Base-by-base conservation (phyloP, 225 moss, liverwort and hornwort genomes). In the Sphagnum tenellum region DNA sequence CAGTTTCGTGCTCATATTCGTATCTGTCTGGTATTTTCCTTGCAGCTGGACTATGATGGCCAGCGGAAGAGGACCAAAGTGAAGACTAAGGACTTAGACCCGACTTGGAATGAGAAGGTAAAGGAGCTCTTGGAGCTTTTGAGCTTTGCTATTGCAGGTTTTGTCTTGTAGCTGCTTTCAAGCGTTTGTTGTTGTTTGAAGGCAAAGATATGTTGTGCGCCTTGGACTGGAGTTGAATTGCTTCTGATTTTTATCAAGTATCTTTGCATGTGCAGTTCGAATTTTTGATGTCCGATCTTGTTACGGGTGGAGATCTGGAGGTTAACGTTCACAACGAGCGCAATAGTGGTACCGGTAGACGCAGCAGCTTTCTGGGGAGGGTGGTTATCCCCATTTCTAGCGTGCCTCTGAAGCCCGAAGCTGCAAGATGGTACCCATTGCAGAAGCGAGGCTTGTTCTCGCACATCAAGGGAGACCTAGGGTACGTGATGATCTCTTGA, bases 401-500 rank as follows among this genome's bases (percentile, higher is more conserved):
- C 6, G 74, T 79, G 14, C 76, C 76, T 12, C 63, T 61, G 12
- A 79, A 77, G 59, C 67, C 79, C 1, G 83, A 83, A 49, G 65
- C 62, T 8, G 61, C 92, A 49, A 72, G 88, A 62, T 95, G 89
- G 91, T 74, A 88, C 51, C 91, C 88, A 14, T 71, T 95, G 71
- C 89, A 92, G 52, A 91, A 89, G 72, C 80, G 92, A 14, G 81
- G 88, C 0, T 64, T 95, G 0, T 92, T 95, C 45, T 95, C 95
- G 49, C 86, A 89, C 46, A 86, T 95, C 59, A 95, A 95, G 69
- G 92, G 92, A 12, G 92, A 95, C 75, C 73, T 95, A 81, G 95
- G 91, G 92, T 95, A 75, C 71, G 86, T 64, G n/a, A 45, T 50
- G 4, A 14, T 48, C 45, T 50, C 11, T 52, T 52, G 6, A 6